These are phyloP conservation scores for Stipa capillata DNA, from an alignment of 176 grass and related monocot genomes.

Conservation along the genomic window DNA sequence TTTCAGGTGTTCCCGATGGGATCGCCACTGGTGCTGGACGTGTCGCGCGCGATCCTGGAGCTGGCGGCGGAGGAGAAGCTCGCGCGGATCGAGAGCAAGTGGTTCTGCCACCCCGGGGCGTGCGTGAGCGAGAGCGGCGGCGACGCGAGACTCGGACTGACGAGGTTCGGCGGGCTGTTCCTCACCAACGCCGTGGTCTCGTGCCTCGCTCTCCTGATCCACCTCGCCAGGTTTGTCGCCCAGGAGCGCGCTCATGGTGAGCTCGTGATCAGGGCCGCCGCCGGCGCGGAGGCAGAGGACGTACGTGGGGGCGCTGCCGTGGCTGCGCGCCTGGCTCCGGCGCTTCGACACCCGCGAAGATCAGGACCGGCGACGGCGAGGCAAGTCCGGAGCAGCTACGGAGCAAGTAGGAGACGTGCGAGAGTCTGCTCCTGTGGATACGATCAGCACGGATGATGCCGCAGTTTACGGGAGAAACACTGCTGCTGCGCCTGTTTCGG, in stretches of 20 bases:
- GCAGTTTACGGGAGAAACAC: neutral
- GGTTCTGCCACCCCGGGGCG: slow-evolving; percentile 37
- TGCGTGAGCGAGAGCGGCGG: slow-evolving; percentile 12
- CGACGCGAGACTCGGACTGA: slow-evolving; percentile 40
- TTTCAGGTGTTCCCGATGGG: slow-evolving; percentile 44
- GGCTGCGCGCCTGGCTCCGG: slow-evolving; percentile 28
- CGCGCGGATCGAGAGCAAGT: slow-evolving; percentile 43
- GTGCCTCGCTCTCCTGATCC: slow-evolving; percentile 39
- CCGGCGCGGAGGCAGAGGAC: neutral
- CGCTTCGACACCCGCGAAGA: slow-evolving; percentile 44
- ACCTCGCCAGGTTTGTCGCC: slow-evolving; percentile 42
- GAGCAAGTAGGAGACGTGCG: neutral
- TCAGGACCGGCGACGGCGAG: no score
- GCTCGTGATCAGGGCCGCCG: neutral
- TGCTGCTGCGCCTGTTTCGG: neutral
- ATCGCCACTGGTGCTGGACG: slow-evolving; percentile 46
- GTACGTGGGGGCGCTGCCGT: neutral
- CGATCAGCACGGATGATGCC: no score
- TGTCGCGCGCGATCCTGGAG: slow-evolving; percentile 57
- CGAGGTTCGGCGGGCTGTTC: slow-evolving; percentile 64
- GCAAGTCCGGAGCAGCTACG: neutral
- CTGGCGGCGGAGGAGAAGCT: slow-evolving; percentile 52
- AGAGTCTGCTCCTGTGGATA: neutral
- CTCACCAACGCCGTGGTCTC: slow-evolving; percentile 59
- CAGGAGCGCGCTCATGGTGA: neutral